Conservation (phyloP, 2,329 filamentous ascomycete species). For the Fusarium equiseti region DNA sequence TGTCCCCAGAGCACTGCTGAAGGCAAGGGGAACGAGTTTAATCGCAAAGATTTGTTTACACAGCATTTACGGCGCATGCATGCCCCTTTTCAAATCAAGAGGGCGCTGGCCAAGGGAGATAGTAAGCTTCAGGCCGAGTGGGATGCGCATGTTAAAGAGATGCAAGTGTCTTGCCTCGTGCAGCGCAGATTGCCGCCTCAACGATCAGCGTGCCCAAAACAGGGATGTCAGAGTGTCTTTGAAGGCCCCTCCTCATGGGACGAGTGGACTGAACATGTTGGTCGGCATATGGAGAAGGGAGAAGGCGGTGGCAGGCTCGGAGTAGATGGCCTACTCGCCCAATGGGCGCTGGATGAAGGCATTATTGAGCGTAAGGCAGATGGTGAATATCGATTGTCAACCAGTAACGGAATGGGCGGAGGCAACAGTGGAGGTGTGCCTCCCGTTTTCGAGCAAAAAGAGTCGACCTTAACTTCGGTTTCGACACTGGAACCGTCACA, state of each 20-base stretch:
- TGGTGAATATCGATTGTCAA: conserved; percentile 66
- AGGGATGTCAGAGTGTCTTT: conserved; percentile 79
- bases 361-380: conserved; percentile 71
- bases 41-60: conserved; percentile 94
- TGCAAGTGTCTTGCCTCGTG: conserved; percentile 80
- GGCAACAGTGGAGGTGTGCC: conserved; percentile 32
- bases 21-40: conserved; percentile 79
- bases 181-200: conserved; percentile 77
- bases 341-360: conserved; percentile 72
- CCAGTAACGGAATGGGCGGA: conserved; percentile 46
- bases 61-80: conserved; percentile 97
- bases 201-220: conserved; percentile 76
- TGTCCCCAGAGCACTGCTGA: conserved; percentile 67
- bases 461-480: conserved; percentile 39
- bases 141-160: conserved; percentile 74
- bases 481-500: conserved; percentile 40
- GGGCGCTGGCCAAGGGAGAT: conserved; percentile 68
- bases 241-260: conserved; percentile 84
- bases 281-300: conserved; percentile 85
- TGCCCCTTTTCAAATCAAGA: conserved; percentile 74
- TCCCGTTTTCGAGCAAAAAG: conserved; percentile 45
- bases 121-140: conserved; percentile 71
- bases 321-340: conserved; percentile 68
- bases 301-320: conserved; percentile 68
- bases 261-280: conserved; percentile 91